Evolutionary conservation across 2,329 filamentous ascomycete species (phyloP), one percentile per base, ranked within the genome.

Genomic region (Fusarium kyushuense): DNA sequence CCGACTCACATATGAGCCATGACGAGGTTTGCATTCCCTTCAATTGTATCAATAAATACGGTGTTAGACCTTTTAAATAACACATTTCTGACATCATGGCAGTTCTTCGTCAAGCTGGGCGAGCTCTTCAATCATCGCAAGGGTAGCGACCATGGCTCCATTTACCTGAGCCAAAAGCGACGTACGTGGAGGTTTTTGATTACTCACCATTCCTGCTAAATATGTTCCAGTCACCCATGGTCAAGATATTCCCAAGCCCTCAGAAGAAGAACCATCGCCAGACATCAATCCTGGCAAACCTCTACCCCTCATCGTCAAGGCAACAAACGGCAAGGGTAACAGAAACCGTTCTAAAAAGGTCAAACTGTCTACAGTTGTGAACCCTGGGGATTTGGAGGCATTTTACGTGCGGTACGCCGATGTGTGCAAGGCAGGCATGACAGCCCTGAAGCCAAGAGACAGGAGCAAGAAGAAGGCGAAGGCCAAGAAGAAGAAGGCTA

Each of bases 371-470:
- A 98, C 96, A 0, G 79, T 97, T 1, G 94, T 98, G 1, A 85
- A 91, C 56, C 88, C 91, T 1, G 87, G 90, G 59, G 88, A 91
- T 7, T 78, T 98, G 13, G 94, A 96, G 54, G 82, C 79, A 0
- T 99, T 99, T 76, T 99, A 94, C 78, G 82, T 84, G 30, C 86
- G 88, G 52, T 99, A 98, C 81, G 94, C 94, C 23, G 96, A 98
- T 71, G 86, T 94, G 5, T 97, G 94, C 81, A 97, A 97, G 83
- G 83, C 86, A 0, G 93, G 94, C 8, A 97, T 98, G 94, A 85
- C 87, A 48, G 90, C 90, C 10, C 77, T 99, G 80, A 98, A 97
- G 87, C 97, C 97, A 77, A 87, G 96, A 72, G 95, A 98, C 81
- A 87, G 94, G 76, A 97, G 91, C 79, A 95, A 93, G 85, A 89